Evolutionary conservation across 495 filamentous ascomycete species (phyloP), one percentile per base, ranked within the genome.

Genomic region (Hypoxylon fragiforme): DNA sequence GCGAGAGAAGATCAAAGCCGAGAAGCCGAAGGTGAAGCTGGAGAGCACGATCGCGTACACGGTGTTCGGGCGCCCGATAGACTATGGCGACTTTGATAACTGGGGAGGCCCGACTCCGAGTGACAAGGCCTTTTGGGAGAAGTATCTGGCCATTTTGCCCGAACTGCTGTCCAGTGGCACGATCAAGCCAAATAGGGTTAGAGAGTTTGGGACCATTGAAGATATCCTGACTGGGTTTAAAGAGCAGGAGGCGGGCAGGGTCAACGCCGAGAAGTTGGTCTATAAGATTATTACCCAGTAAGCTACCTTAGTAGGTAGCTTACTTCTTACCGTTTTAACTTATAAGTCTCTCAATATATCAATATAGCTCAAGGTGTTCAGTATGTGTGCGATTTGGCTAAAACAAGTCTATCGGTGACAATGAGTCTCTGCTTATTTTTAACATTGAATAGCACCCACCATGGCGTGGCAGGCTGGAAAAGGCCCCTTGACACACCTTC

Each of bases 231-330:
- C 60, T 26, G 72, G 72, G 7, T 62, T 73, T 32, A 43, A 53
- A 21, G 26, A 46, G 30, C 51, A 73, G 19, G 41, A 52, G 38
- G 43, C 52, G 12, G 67, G 68, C 11, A 68, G 69, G 50, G 65
- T 68, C 26, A 67, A 63, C 37, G 68, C 68, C 1, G 59, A 63
- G 44, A 75, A 76, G 44, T 59, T 62, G 4, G 64, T 75, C 9
- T 69, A 71, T 31, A 66, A 64, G 22, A 44, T 74, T 9, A 12
- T 11, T n/a, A 36, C 3, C 31, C 31, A 34, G 13, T 7, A 34
- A 28, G 37, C 24, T 22, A n/a, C n/a, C n/a, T n/a, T n/a, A n/a
- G n/a, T n/a, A n/a, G n/a, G n/a, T n/a, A n/a, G n/a, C n/a, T n/a
- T n/a, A n/a, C n/a, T n/a, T n/a, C n/a, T n/a, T n/a, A n/a, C n/a